A percentile compares a stretch with the other conserved stretches of the same genome.
phyloP scores from a whole-genome alignment of 345 rosid genomes.

The Sisymbrium irio region DNA sequence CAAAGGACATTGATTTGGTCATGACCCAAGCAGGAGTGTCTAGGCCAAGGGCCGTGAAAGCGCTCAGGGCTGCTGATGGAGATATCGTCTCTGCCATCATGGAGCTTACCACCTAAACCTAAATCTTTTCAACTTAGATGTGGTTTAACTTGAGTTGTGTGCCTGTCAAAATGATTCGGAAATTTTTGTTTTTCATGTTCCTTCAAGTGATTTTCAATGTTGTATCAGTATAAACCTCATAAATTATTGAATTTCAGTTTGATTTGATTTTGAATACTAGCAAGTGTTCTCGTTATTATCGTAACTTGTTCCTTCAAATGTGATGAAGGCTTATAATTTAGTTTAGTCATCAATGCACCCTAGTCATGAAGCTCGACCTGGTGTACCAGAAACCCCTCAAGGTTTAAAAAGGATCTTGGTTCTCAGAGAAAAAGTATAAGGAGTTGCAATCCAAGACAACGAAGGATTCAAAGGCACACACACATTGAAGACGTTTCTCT shows the following conservation, averaged over 20 bases:
- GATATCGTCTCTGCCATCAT: constrained; percentile 88
- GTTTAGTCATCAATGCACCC: background rate
- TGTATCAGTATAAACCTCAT: constrained; percentile 31
- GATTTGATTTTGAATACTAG: background rate
- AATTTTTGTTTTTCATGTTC: constrained; percentile 22
- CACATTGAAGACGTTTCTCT: background rate
- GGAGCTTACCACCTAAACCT: constrained; percentile 72
- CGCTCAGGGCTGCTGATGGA: constrained; percentile 74
- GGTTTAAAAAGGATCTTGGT: background rate
- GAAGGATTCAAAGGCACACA: background rate
- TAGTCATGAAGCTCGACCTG: background rate
- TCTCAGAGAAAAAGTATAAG: background rate
- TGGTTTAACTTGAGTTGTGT: constrained; percentile 41
- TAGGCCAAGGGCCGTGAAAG: constrained; percentile 68
- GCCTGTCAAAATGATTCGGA: background rate
- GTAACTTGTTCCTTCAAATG: background rate
- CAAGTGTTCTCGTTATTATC: background rate
- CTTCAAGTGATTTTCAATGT: constrained; percentile 29
- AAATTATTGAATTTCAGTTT: constrained; percentile 22
- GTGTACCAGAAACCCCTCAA: too few relatives aligned
- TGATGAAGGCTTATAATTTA: background rate
- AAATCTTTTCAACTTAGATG: constrained; percentile 11
- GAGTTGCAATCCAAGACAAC: background rate
- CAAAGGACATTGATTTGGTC: constrained; percentile 88
- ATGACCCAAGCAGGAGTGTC: constrained; percentile 96